Base-by-base conservation (phyloP, 306 rosid genomes). In the Cicer bijugum region DNA sequence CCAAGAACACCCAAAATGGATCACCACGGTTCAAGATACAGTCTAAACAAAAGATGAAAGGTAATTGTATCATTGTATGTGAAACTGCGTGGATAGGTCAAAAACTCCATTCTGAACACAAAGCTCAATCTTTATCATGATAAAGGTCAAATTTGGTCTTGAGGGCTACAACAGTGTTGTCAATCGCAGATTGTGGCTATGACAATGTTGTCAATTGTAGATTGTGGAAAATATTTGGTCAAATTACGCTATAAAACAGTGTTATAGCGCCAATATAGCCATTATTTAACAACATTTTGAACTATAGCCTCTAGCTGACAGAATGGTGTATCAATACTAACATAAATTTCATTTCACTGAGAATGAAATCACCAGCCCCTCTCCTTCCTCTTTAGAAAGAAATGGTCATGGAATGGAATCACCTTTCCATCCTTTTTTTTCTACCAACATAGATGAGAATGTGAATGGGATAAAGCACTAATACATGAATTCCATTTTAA, bases 371-470 rank as follows among this genome's bases (percentile, higher is more conserved):
- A 12, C 16, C 15, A 58, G 33, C 12, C 42, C 10, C 42, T 28
- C 64, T 12, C 64, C 16, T 15, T 28, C 64, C 64, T 58, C 42
- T 11, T 40, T 35, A 23, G 64, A 28, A 28, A 57, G 40, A 11
- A 57, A 57, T 12, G 16, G 42, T 59, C 14, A n/a, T 33, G 43
- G 66, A 59, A 59, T 6, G 19, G 65, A 59, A 59, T 59, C 44
- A 12, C 17, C 66, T 12, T 59, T 59, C 66, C 66, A 12, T 37
- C 6, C 28, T 7, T 35, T 38, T 33, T 33, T 35, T 12, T 35
- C 43, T 2, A 59, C 44, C 7, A 59, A 59, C 44, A 6, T 12
- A 6, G 66, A 55, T 17, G 37, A n/a, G 66, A 59, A 59, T 59
- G 43, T 33, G 44, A 59, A 59, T 59, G 66, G 16, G 7, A 59